A percentile compares a stretch with the other conserved stretches of the same genome.
These are phyloP conservation scores for Blakeslea trispora DNA, from an alignment of 371 early-diverging fungal species.

Conservation along the genomic window DNA sequence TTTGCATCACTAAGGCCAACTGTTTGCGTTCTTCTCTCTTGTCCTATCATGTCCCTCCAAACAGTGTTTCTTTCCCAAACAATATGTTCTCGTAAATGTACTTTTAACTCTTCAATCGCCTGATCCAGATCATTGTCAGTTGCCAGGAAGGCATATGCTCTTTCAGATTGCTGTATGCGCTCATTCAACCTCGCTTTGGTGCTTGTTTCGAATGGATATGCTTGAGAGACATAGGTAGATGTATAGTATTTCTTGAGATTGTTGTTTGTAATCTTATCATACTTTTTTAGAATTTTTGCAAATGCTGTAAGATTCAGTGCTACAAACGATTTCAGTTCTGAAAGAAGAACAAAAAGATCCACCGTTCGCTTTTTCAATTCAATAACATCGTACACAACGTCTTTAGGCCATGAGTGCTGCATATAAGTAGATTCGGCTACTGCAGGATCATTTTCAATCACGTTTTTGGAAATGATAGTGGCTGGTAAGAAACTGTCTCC, in stretches of 20 bases:
- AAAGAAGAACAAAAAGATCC: conserved; percentile 77
- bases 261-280: conserved; percentile 85
- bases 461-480: conserved; percentile 44
- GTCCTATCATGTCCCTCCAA: conserved; percentile 95
- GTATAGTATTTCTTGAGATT: conserved; percentile 59
- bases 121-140: conserved; percentile 56
- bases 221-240: conserved; percentile 47
- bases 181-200: conserved; percentile 63
- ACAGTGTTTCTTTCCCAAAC: conserved; percentile 97
- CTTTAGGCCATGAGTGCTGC: conserved; percentile 18
- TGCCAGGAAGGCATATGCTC: conserved; percentile 59
- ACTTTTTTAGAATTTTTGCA: conserved; percentile 95
- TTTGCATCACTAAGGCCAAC: conserved; percentile 57
- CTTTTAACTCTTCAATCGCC: conserved; percentile 75
- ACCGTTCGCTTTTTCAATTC: conserved; percentile 52
- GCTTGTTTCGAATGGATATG: conserved; percentile 65
- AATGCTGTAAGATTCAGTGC: conserved; percentile 95
- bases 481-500: conserved; percentile 48
- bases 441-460: conserved; percentile 32
- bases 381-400: conserved; percentile 37
- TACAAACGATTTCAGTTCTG: conserved; percentile 88
- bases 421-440: not conserved
- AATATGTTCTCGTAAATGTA: conserved; percentile 85
- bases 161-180: conserved; percentile 61
- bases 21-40: conserved; percentile 81